phyloP scores from a whole-genome alignment of 495 filamentous ascomycete species.

The Pseudoneurospora amorphoporcata region DNA sequence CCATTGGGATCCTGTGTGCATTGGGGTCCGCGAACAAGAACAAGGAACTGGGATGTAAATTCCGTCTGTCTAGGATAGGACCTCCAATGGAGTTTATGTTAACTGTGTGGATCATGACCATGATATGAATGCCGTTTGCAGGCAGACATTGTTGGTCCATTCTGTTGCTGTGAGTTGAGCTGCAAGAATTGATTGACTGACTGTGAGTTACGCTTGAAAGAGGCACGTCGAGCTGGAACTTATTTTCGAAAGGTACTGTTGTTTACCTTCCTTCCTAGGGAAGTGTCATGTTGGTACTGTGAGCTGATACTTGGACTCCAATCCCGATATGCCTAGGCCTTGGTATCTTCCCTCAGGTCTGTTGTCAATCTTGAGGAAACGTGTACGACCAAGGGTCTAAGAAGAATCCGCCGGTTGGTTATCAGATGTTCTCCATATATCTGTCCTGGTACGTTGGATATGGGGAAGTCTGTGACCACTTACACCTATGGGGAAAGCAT shows the following conservation, averaged over 20 bases:
- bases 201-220: not conserved
- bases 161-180: not conserved
- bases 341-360: not conserved
- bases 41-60: not conserved
- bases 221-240: not conserved
- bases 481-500: not conserved
- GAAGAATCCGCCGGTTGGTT: not conserved
- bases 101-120: not conserved
- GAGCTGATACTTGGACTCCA: not conserved
- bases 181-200: not conserved
- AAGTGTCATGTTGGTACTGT: not conserved
- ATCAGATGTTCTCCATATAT: not conserved
- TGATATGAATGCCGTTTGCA: not conserved
- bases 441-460: not conserved
- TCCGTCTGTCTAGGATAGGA: not conserved
- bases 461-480: not conserved
- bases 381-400: no score
- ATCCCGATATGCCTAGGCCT: not conserved
- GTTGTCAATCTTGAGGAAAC: not conserved
- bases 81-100: not conserved
- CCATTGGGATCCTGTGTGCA: not conserved
- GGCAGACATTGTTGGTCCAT: not conserved
- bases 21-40: not conserved
- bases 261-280: not conserved
- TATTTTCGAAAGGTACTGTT: not conserved